Conservation (phyloP, 192 early-diverging fungal species). For the Backusella tuberculispora region DNA sequence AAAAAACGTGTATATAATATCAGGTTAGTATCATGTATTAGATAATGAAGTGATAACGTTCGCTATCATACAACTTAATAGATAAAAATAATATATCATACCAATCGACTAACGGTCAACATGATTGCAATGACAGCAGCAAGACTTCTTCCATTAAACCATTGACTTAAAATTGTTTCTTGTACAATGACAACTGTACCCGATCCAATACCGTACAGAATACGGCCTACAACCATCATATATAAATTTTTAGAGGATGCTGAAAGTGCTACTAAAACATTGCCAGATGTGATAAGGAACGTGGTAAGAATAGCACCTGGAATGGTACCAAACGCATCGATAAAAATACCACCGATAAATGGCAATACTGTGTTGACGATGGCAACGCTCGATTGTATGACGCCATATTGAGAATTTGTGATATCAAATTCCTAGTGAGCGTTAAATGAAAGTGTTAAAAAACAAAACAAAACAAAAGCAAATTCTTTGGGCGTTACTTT, state of each 20-base stretch:
- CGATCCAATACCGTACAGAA: conserved; percentile 69
- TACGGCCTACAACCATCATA: conserved; percentile 58
- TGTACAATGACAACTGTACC: conserved; percentile 80
- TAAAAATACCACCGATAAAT: conserved; percentile 55
- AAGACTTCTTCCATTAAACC: conserved; percentile 70
- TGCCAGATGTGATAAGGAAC: conserved; percentile 58
- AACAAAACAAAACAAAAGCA: not conserved
- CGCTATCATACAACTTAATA: not conserved
- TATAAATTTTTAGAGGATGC: conserved; percentile 47
- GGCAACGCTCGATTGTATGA: conserved; percentile 65
- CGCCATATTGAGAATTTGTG: conserved; percentile 65
- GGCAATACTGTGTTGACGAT: conserved; percentile 63
- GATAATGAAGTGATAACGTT: too few relatives aligned
- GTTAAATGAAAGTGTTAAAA: not conserved
- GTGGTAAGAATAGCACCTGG: conserved; percentile 59
- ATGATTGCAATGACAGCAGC: conserved; percentile 71
- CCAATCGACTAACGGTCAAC: conserved; percentile 70
- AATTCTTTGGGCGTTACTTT: conserved; percentile 51
- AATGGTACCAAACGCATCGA: conserved; percentile 64
- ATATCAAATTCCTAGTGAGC: conserved; percentile 58
- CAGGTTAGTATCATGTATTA: too few relatives aligned
- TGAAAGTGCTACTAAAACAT: conserved; percentile 53
- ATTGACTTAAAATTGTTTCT: conserved; percentile 79
- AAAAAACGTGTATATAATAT: not conserved
- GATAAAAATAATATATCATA: conserved; percentile 26